Evolutionary conservation across 2,329 filamentous ascomycete species (phyloP), one percentile per base, ranked within the genome.

Genomic region (Monosporascus sp.): DNA sequence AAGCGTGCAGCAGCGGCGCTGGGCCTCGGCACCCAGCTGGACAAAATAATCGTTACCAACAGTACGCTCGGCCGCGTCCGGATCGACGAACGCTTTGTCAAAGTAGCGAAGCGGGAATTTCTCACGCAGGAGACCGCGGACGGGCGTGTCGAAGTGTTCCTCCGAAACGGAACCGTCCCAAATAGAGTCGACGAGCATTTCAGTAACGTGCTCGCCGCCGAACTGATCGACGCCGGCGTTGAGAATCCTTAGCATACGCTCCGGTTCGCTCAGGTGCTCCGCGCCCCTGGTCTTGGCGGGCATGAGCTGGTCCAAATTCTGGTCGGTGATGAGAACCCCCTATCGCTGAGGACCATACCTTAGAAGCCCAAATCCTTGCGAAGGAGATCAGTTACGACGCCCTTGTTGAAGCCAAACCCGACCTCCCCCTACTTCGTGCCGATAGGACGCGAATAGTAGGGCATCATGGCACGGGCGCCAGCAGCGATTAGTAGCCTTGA

Each of bases 31-130:
- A 27, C 72, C 74, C 0, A 69, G 55, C 2, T 64, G 60, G 8
- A 65, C 59, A 55, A 77, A 79, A 53, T 75, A 72, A 9, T 68
- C 61, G 36, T 74, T 74, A 3, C 76, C 77, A 18, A 77, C 76
- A 3, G 74, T 59, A 2, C 65, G 62, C 1, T 63, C 67, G 0
- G 75, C 76, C 1, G 64, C 67, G 1, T 73, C 72, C 1, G 68
- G 66, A 53, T 81, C 74, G 5, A 80, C 73, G 44, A 76, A 80
- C 0, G 75, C 77, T 48, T 75, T 72, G 14, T 80, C 77, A 49
- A 80, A 81, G 7, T 80, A 71, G 3, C 77, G 77, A 0, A 80
- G 70, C 5, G 70, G 50, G 57, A 80, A 80, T 61, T 80, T 81
- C 55, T 81, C 77, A 31, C 63, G 66, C 4, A 80, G 66, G 0